phyloP scores from a whole-genome alignment of 2,329 filamentous ascomycete genomes.

The Plectosphaerella cucumerina region DNA sequence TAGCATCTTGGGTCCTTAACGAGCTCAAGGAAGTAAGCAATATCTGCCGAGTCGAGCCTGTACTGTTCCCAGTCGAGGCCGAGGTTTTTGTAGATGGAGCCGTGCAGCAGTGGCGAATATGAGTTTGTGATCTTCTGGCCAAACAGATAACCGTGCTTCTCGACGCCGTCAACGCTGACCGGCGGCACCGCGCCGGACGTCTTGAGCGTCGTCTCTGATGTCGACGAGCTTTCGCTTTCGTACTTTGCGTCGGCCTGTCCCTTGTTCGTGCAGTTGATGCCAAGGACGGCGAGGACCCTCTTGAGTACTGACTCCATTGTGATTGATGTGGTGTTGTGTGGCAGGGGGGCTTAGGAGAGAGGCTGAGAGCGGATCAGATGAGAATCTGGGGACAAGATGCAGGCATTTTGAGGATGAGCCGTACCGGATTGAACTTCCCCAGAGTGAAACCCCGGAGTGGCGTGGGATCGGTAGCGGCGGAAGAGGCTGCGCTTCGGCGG shows the following conservation, averaged over 20 bases:
- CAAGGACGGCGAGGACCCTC: neutral
- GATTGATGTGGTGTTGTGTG: neutral
- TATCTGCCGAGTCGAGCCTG: slow-evolving; percentile 47
- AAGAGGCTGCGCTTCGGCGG: too few species aligned
- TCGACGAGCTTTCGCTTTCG: neutral
- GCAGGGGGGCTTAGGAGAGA: too few species aligned
- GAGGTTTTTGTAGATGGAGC: slow-evolving; percentile 47
- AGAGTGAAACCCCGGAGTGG: too few species aligned
- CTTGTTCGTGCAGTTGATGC: neutral
- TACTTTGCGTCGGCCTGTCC: neutral
- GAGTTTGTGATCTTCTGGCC: slow-evolving; percentile 53
- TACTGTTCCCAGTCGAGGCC: slow-evolving; percentile 47
- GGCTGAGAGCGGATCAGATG: too few species aligned
- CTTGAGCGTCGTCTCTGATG: neutral
- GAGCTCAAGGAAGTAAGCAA: slow-evolving; percentile 44
- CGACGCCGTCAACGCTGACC: slow-evolving; percentile 16
- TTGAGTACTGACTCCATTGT: neutral
- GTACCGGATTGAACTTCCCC: too few species aligned
- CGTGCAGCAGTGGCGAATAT: slow-evolving; percentile 51
- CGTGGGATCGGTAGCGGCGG: too few species aligned
- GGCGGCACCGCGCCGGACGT: neutral
- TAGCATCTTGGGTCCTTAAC: slow-evolving; percentile 57
- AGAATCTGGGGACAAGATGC: too few species aligned
- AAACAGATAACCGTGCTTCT: slow-evolving; percentile 51
- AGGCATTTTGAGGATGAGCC: too few species aligned